Evolutionary conservation across 108 stramenopile genomes (phyloP).

Genomic region (Skeletonema potamos): DNA sequence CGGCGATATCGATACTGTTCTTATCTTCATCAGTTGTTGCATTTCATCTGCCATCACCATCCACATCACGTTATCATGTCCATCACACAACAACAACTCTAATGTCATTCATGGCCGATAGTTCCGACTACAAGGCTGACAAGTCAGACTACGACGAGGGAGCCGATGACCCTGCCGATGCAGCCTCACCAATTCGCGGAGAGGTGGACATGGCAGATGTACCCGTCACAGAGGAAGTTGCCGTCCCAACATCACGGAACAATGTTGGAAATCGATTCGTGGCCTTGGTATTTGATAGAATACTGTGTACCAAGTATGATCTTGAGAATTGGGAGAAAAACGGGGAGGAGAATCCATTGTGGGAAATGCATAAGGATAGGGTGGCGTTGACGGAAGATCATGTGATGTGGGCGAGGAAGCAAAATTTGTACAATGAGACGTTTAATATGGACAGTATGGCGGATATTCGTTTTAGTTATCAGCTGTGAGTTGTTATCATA

Average conservation of each 20-base stretch:
- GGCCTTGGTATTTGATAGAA: conserved; percentile 65
- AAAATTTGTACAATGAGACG: conserved; percentile 86
- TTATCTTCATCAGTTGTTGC: background rate
- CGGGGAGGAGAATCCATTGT: conserved; percentile 48
- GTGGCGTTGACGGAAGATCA: conserved; percentile 74
- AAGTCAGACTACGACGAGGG: conserved; percentile 23
- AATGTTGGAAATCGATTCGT: conserved; percentile 84
- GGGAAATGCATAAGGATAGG: conserved; percentile 72
- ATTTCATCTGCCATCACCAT: background rate
- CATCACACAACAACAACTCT: background rate
- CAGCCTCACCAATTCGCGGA: conserved; percentile 1
- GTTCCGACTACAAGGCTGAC: conserved; percentile 66
- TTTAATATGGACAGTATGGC: conserved; percentile 85
- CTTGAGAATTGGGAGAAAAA: conserved; percentile 48
- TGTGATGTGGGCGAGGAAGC: conserved; percentile 85
- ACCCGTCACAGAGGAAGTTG: conserved; percentile 59
- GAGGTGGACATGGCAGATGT: conserved; percentile 58
- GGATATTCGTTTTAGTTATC: conserved; percentile 80
- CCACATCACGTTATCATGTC: background rate
- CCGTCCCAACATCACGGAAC: conserved; percentile 75
- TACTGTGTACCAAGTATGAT: conserved; percentile 30
- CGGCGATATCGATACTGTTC: background rate
- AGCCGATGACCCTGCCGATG: conserved; percentile 30
- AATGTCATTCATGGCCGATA: conserved; percentile 52
- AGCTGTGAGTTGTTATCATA: conserved; percentile 68